Conservation (phyloP, 2,329 filamentous ascomycete species). For the Penicillium freii region DNA sequence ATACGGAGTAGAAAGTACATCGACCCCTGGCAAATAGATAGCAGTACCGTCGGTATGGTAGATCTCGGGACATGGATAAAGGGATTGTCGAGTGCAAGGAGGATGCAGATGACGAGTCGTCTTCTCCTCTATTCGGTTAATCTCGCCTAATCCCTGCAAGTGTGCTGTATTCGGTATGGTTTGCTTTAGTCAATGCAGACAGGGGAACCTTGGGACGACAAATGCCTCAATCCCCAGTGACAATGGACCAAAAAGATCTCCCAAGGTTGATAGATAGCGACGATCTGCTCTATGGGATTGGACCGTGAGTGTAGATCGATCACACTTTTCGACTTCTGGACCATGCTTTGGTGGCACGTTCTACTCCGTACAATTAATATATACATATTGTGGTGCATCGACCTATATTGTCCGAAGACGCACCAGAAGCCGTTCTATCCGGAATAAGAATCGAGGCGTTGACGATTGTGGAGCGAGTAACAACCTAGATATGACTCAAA, state of each 20-base stretch:
- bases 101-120: background rate
- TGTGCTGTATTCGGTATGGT: background rate
- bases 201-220: background rate
- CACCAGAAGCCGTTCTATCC: background rate
- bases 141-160: background rate
- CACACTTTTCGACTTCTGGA: background rate
- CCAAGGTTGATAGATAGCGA: background rate
- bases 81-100: background rate
- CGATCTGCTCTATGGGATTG: background rate
- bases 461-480: background rate
- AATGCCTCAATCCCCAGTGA: conserved; percentile 1
- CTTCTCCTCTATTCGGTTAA: background rate
- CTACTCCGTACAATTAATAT: background rate
- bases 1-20: background rate
- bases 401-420: background rate
- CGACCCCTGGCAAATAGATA: background rate
- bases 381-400: background rate
- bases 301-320: background rate
- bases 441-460: too few species aligned
- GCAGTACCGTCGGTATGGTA: background rate
- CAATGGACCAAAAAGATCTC: background rate
- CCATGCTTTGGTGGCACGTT: background rate
- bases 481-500: background rate
- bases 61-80: background rate
- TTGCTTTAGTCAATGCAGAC: background rate